Conservation (phyloP, 805 yeast genomes). For the Saccharomyces cerevisiae region DNA sequence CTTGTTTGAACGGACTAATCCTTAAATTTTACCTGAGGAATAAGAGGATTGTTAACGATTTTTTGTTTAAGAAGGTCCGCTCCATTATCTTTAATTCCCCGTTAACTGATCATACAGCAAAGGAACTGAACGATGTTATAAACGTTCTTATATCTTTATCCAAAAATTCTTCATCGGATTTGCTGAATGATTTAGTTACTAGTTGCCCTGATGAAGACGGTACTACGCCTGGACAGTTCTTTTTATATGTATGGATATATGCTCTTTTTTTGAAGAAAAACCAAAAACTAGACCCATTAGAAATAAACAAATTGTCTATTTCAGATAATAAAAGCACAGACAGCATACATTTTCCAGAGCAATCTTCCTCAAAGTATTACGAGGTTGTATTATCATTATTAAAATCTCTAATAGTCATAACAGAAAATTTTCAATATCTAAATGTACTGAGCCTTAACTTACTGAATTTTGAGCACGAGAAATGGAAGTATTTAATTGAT, state of each 20-base stretch:
- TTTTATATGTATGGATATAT: conserved; percentile 33
- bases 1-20: conserved; percentile 49
- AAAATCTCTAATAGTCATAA: conserved; percentile 27
- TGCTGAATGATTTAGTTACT: conserved; percentile 28
- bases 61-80: conserved; percentile 48
- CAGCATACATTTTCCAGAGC: neutral
- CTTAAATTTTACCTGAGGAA: conserved; percentile 45
- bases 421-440: conserved; percentile 22
- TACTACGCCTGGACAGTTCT: conserved; percentile 11
- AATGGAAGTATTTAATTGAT: conserved; percentile 31
- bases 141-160: conserved; percentile 60
- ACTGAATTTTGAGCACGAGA: conserved; percentile 29
- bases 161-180: conserved; percentile 34
- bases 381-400: conserved; percentile 29
- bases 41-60: conserved; percentile 45
- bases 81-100: conserved; percentile 27
- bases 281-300: conserved; percentile 16
- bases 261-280: conserved; percentile 30
- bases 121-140: conserved; percentile 49
- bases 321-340: conserved; percentile 5
- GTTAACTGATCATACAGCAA: conserved; percentile 36
- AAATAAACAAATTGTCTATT: conserved; percentile 2
- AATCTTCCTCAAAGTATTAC: conserved; percentile 17
- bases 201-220: conserved; percentile 8
- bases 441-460: conserved; percentile 26